phyloP scores from a whole-genome alignment of 2,329 filamentous ascomycete genomes.

The Colletotrichum spinosum region DNA sequence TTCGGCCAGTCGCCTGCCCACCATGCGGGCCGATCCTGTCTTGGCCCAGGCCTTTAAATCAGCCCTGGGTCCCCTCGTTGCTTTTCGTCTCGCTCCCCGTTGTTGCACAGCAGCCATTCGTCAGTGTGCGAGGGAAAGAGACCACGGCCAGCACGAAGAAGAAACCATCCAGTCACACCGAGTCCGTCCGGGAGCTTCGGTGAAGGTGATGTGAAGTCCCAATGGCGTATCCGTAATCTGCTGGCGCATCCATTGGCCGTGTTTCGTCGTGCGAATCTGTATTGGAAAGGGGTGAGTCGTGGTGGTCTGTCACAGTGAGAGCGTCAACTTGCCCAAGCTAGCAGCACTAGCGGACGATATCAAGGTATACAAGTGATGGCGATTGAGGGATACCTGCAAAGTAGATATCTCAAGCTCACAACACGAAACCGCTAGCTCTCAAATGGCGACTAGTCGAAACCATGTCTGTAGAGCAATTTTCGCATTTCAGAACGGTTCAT shows the following conservation, averaged over 20 bases:
- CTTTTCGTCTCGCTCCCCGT: conserved; percentile 5
- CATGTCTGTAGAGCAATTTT: no score
- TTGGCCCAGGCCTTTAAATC: conserved; percentile 22
- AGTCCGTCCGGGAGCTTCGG: conserved; percentile 22
- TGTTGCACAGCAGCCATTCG: conserved; percentile 15
- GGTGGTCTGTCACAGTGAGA: neutral
- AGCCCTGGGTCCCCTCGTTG: conserved; percentile 5
- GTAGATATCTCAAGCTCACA: no score
- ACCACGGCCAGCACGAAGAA: conserved; percentile 11
- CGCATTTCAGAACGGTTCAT: no score
- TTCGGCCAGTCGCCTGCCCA: conserved; percentile 1
- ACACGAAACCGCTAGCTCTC: no score
- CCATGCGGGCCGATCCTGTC: conserved; percentile 34
- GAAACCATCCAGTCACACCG: conserved; percentile 21
- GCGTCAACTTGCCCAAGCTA: no score
- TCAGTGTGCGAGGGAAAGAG: conserved; percentile 1
- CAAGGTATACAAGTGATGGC: no score
- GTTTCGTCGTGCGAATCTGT: no score
- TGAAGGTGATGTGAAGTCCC: neutral
- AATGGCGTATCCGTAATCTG: neutral
- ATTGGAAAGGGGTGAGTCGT: neutral
- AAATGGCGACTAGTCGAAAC: no score
- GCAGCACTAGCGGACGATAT: no score
- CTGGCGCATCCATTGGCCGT: conserved; percentile 4
- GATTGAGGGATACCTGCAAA: no score